Evolutionary conservation across 139 green algal species (phyloP).

Genomic region (Coelastrella sp.): DNA sequence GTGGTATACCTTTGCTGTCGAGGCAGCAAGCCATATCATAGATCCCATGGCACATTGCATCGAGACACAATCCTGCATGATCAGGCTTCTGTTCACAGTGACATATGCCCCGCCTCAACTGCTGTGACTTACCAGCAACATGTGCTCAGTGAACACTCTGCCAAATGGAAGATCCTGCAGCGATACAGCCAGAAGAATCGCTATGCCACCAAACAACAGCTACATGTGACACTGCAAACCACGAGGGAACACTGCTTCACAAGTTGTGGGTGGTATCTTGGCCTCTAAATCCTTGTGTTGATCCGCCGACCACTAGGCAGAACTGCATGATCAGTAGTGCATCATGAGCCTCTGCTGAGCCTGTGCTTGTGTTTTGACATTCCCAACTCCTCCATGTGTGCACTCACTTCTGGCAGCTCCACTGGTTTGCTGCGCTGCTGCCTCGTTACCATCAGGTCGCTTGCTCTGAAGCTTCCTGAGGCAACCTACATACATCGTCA

Average conservation of each 20-base stretch:
- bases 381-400: neutral
- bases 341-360: neutral
- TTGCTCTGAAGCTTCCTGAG: neutral
- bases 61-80: neutral
- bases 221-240: neutral
- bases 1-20: too few relatives aligned
- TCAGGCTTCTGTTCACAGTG: neutral
- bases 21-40: too few relatives aligned
- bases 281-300: too few relatives aligned
- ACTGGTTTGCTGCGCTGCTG: neutral
- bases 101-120: neutral
- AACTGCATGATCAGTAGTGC: neutral
- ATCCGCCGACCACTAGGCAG: too few relatives aligned
- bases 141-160: conserved; percentile 80
- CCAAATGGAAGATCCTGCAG: conserved; percentile 69
- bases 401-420: conserved; percentile 23
- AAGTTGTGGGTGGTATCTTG: too few relatives aligned
- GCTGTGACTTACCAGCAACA: conserved; percentile 57
- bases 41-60: neutral
- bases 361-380: neutral
- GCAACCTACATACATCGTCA: neutral
- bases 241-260: neutral
- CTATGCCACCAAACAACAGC: neutral
- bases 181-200: too few relatives aligned
- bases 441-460: neutral